phyloP scores from a whole-genome alignment of 805 yeast species.

The Danielia oregonensis region DNA sequence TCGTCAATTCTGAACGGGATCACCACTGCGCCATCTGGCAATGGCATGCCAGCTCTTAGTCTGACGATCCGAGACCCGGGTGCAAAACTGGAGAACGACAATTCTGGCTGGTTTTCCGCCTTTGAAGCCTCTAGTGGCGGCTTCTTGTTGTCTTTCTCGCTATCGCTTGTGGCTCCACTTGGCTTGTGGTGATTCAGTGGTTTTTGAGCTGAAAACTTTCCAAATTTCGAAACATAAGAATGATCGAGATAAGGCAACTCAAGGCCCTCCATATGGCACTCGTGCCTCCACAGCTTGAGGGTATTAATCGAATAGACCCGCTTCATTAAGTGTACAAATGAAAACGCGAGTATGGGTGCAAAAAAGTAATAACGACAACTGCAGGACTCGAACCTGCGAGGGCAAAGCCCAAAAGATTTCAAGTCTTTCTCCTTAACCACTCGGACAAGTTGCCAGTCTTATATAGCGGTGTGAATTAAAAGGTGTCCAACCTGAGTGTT shows the following conservation, averaged over 20 bases:
- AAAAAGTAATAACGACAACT: slow-evolving; percentile 13
- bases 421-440: slow-evolving; percentile 20
- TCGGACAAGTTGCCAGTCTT: slow-evolving; percentile 19
- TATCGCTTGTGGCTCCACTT: no score
- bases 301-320: slow-evolving; percentile 6
- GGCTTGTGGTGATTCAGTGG: no score
- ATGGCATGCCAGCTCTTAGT: slow-evolving; percentile 22
- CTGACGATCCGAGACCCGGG: slow-evolving; percentile 17
- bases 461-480: neutral
- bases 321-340: no score
- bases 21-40: slow-evolving; percentile 25
- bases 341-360: slow-evolving; percentile 8
- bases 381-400: slow-evolving; percentile 18
- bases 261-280: slow-evolving; percentile 6
- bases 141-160: no score
- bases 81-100: slow-evolving; percentile 6
- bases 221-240: no score
- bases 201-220: no score
- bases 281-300: slow-evolving; percentile 13
- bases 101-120: no score
- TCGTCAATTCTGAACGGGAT: slow-evolving; percentile 18
- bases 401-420: slow-evolving; percentile 20
- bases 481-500: no score
- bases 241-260: neutral
- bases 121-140: no score